phyloP scores from a whole-genome alignment of 2,329 filamentous ascomycete genomes.

The Allantophomopsis cytisporea region DNA sequence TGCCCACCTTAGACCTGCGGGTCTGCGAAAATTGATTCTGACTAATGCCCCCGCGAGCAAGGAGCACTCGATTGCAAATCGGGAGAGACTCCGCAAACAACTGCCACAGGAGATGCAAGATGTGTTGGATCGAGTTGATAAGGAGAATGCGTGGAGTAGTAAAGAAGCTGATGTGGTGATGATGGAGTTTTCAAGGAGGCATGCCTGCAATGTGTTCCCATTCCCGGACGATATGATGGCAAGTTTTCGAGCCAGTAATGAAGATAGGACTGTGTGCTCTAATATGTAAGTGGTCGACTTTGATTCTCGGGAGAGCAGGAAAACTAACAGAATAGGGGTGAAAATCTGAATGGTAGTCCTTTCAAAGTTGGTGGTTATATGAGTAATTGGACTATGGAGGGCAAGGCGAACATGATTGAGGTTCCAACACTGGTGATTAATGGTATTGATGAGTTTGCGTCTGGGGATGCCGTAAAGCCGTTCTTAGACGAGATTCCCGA shows the following conservation, averaged over 20 bases:
- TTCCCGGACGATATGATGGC: too few species aligned
- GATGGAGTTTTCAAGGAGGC: too few species aligned
- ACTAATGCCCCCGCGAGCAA: slow-evolving; percentile 16
- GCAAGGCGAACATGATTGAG: slow-evolving; percentile 21
- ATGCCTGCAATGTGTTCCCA: too few species aligned
- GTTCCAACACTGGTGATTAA: slow-evolving; percentile 26
- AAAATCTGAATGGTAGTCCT: too few species aligned
- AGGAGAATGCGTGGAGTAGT: slow-evolving; percentile 6
- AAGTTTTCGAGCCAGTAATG: too few species aligned
- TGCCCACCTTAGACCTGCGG: slow-evolving; percentile 22
- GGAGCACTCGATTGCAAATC: slow-evolving; percentile 10
- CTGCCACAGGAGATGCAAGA: slow-evolving; percentile 12
- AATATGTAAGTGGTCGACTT: too few species aligned
- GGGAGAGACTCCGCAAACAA: slow-evolving; percentile 7
- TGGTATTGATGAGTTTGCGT: slow-evolving; percentile 22
- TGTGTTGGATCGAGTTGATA: slow-evolving; percentile 8
- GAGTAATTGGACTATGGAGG: slow-evolving; percentile 22
- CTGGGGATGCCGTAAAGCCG: slow-evolving; percentile 18
- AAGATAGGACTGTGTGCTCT: too few species aligned
- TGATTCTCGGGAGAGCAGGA: too few species aligned
- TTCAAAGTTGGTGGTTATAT: slow-evolving; percentile 17
- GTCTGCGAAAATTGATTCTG: slow-evolving; percentile 24
- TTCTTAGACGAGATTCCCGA: slow-evolving; percentile 22
- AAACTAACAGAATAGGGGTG: too few species aligned
- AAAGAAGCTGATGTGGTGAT: slow-evolving; percentile 6